phyloP scores from a whole-genome alignment of 2,329 filamentous ascomycete species.

The Thielaviopsis musarum region DNA sequence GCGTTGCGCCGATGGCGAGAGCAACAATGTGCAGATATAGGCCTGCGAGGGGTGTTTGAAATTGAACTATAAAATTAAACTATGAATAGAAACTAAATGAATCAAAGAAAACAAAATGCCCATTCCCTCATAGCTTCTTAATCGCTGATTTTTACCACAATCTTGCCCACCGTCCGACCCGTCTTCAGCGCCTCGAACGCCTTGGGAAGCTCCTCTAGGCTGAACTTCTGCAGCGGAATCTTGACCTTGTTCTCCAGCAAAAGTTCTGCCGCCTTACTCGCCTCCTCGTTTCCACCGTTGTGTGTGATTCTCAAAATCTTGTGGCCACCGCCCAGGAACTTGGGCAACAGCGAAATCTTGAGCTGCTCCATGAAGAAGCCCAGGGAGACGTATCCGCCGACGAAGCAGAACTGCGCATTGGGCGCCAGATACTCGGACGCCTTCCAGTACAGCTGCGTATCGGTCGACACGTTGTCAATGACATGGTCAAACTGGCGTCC shows the following conservation, averaged over 20 bases:
- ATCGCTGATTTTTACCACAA: constrained; percentile 26
- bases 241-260: constrained; percentile 40
- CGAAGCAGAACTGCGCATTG: constrained; percentile 31
- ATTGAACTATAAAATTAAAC: not conserved
- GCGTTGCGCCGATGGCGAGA: not conserved
- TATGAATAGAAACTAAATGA: not conserved
- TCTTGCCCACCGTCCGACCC: constrained; percentile 42
- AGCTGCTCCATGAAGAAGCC: constrained; percentile 16
- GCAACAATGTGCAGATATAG: not conserved
- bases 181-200: constrained; percentile 43
- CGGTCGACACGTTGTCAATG: constrained; percentile 43
- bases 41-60: not conserved
- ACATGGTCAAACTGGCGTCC: constrained; percentile 28
- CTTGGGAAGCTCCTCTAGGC: constrained; percentile 36
- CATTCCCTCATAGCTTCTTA: not conserved
- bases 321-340: constrained; percentile 24
- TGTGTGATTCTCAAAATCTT: constrained; percentile 25
- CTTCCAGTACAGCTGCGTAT: constrained; percentile 34
- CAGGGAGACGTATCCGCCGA: constrained; percentile 25
- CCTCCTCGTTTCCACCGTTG: constrained; percentile 26
- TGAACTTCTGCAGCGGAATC: constrained; percentile 37
- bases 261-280: constrained; percentile 35
- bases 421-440: constrained; percentile 32
- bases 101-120: too few species aligned
- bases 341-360: constrained; percentile 17